Percentiles rank a stretch among this genome's conserved stretches.
phyloP scores from a whole-genome alignment of 257 asterid genomes.

The Solanum acaule region DNA sequence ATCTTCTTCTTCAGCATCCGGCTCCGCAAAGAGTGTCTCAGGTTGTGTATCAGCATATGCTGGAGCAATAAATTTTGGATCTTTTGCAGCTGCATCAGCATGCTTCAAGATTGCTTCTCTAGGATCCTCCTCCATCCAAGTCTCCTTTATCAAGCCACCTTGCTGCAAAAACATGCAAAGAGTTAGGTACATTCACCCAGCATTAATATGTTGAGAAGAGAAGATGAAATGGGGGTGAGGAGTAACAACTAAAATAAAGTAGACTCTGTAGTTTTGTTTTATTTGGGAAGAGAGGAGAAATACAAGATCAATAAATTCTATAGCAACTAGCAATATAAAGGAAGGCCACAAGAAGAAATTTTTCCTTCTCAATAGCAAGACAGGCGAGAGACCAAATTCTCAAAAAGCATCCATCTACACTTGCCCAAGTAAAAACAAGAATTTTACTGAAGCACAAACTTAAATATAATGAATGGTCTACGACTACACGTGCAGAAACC shows the following conservation, averaged over 20 bases:
- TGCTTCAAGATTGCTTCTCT: slow-evolving; percentile 91
- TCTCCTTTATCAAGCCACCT: slow-evolving; percentile 91
- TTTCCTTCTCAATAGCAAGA: not conserved
- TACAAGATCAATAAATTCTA: not conserved
- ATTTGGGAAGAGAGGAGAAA: not conserved
- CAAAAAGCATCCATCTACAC: not conserved
- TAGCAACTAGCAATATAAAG: not conserved
- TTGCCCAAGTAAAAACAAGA: not conserved
- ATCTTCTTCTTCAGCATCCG: slow-evolving; percentile 89
- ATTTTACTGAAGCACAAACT: not conserved
- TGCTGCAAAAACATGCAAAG: slow-evolving; percentile 40
- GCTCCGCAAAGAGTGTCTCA: slow-evolving; percentile 55
- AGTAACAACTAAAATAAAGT: not conserved
- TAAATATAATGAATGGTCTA: not conserved
- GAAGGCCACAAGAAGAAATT: not conserved
- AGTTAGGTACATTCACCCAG: not conserved
- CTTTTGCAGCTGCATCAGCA: slow-evolving; percentile 82
- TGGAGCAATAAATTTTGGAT: slow-evolving; percentile 86
- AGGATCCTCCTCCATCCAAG: slow-evolving; percentile 99
- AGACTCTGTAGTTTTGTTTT: not conserved
- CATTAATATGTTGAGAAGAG: not conserved
- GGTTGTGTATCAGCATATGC: slow-evolving; percentile 94
- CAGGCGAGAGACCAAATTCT: not conserved
- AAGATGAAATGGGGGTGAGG: not conserved
- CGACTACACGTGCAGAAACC: not conserved